Evolutionary conservation across 495 filamentous ascomycete species (phyloP).

Genomic region (Echria macrotheca): DNA sequence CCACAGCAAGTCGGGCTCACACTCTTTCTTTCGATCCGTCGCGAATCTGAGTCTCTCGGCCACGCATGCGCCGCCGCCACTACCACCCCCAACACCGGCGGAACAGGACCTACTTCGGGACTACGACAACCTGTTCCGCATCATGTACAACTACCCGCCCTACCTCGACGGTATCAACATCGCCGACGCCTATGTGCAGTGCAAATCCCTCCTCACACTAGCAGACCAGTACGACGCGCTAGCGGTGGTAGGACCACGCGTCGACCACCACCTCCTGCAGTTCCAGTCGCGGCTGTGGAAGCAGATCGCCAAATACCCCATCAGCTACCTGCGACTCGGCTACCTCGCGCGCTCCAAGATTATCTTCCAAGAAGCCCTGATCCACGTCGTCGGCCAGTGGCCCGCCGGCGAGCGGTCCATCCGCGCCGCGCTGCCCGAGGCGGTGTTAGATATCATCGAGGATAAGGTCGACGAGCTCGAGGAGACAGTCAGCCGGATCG

Average conservation of each 20-base stretch:
- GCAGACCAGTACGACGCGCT: slow-evolving; percentile 92
- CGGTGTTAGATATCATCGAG: slow-evolving; percentile 80
- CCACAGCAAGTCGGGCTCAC: slow-evolving; percentile 40
- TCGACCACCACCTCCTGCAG: slow-evolving; percentile 86
- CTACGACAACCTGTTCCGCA: slow-evolving; percentile 88
- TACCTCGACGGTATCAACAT: slow-evolving; percentile 77
- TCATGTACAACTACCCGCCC: slow-evolving; percentile 89
- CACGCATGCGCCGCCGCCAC: slow-evolving; percentile 17
- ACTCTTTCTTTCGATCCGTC: slow-evolving; percentile 81
- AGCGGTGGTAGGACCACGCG: slow-evolving; percentile 77
- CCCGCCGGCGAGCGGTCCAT: slow-evolving; percentile 72
- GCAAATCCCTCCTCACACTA: slow-evolving; percentile 75
- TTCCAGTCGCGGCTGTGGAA: slow-evolving; percentile 87
- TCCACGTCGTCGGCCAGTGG: slow-evolving; percentile 92
- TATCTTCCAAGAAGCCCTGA: slow-evolving; percentile 83
- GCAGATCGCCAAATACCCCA: slow-evolving; percentile 90
- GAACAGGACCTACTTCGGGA: slow-evolving; percentile 72
- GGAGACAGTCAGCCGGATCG: slow-evolving; percentile 59
- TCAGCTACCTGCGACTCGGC: slow-evolving; percentile 82
- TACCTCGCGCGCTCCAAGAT: slow-evolving; percentile 77
- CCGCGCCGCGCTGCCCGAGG: slow-evolving; percentile 60
- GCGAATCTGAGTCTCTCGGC: slow-evolving; percentile 61
- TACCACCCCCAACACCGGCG: slow-evolving; percentile 41
- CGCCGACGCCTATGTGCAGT: slow-evolving; percentile 83
- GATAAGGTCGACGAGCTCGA: slow-evolving; percentile 85